Evolutionary conservation across 2,329 filamentous ascomycete species (phyloP), one percentile per base, ranked within the genome.

Genomic region (Colletotrichum scovillei): DNA sequence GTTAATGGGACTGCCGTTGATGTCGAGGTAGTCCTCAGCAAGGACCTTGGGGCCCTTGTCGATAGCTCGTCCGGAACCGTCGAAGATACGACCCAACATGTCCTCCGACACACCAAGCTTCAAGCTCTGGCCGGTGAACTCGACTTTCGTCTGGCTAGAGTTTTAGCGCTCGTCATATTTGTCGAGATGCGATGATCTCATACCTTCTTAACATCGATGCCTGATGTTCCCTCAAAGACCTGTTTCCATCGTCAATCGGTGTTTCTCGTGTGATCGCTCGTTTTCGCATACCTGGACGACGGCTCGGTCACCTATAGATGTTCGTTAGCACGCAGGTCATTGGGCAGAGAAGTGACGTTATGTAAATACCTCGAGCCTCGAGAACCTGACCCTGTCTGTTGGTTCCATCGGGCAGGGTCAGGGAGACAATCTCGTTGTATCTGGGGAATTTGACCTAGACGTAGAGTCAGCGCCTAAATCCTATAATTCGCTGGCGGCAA

Each of bases 161-260:
- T 69, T 69, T 75, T 73, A 75, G 73, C 66, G 58, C 66, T 60
- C 38, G 57, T 46, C 52, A 28, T 24, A 52, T 55, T 32, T n/a
- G 49, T 63, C 55, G 63, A 71, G 55, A 66, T 62, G 35, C 56
- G 46, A 62, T 71, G 56, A 71, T 55, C 52, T 74, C 84, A 76
- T 87, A 94, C 95, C 94, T 98, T 99, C 90, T 98, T 98, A 77
- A 99, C 97, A 90, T 99, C 97, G 83, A 99, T 97, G 82, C 97
- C 97, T 59, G 95, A 87, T 76, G 97, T 99, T 79, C 97, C 97
- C 86, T 99, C 97, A 83, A 99, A 99, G 78, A 98, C 95, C 93
- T 97, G 86, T 76, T 66, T 68, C 67, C 75, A 76, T 74, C 62
- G 75, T 82, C 77, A 83, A 80, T 75, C 75, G 64, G 49, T 28